Conservation (phyloP, 305 asterid species). For the Solanum chacoense region DNA sequence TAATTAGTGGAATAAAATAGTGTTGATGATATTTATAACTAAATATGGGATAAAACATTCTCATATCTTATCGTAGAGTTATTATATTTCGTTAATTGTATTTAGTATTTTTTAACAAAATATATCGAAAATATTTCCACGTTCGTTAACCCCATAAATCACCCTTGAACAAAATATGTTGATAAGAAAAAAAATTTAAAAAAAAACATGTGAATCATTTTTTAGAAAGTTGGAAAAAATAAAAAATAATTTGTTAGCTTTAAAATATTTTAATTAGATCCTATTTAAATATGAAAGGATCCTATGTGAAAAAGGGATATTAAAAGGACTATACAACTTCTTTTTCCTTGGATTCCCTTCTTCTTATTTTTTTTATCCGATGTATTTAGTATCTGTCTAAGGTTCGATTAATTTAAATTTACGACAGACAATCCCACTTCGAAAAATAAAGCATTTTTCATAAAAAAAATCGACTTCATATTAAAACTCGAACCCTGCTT, state of each 20-base stretch:
- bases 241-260: neutral
- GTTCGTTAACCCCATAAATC: too few species aligned
- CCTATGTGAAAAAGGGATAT: neutral
- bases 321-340: neutral
- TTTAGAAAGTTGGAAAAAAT: neutral
- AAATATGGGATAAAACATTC: neutral
- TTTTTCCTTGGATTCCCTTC: neutral
- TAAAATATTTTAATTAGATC: neutral
- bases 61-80: neutral
- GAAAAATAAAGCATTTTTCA: neutral
- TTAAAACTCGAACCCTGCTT: neutral
- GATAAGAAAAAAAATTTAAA: neutral
- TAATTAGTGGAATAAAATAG: neutral
- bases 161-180: neutral
- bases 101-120: neutral
- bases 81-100: neutral
- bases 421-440: rapidly evolving
- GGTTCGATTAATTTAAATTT: neutral
- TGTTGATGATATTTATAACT: neutral
- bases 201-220: neutral
- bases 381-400: rapidly evolving
- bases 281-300: neutral
- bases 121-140: neutral
- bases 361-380: neutral
- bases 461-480: neutral